Base-by-base conservation (phyloP, 75 land plant species). In the Isoetes taiwanensis region DNA sequence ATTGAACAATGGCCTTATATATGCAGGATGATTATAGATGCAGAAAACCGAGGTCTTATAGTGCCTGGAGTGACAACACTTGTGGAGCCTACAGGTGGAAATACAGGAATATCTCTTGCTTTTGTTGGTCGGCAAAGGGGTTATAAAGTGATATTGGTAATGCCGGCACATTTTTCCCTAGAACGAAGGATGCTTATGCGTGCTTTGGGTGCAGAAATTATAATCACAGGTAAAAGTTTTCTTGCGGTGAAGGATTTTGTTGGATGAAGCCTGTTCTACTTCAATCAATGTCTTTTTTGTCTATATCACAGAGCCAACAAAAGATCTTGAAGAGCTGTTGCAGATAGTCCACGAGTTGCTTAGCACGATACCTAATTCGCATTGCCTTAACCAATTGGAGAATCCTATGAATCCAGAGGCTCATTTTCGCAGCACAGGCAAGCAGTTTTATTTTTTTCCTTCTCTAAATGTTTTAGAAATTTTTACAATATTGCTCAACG, bases 81-180 rank as follows among this genome's bases (percentile, higher is more conserved):
- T 33, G 43, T 69, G 1, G 72, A 69, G 33, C 72, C 72, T 11
- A 69, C 72, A 23, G 63, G 72, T 25, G 72, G 72, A 21, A 69
- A 69, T 54, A 69, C 67, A 16, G 72, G 68, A 16, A 42, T 69
- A 10, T 58, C 67, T 2, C 30, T 69, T 24, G 72, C 72, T 32
- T 17, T 65, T 27, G 53, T 63, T 25, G 66, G 48, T 12, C 25
- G 29, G 16, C 25, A 53, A 14, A 41, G 67, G 28, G 67, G 54
- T 11, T 69, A 69, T 33, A 69, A 69, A 42, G 59, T 63, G 2
- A 31, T 63, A 21, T 41, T 56, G 8, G 72, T 63, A 14, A 69
- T 69, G 68, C 72, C 72, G 34, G 21, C 37, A 23, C 26, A 28
- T 30, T 40, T 6, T 17, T 69, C 72, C 50, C 39, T 69, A 2